A percentile compares a stretch with the other conserved stretches of the same genome.
Evolutionary conservation across 1,139 yeast species (phyloP).

Genomic region (Lodderomyces metapsilosis): DNA sequence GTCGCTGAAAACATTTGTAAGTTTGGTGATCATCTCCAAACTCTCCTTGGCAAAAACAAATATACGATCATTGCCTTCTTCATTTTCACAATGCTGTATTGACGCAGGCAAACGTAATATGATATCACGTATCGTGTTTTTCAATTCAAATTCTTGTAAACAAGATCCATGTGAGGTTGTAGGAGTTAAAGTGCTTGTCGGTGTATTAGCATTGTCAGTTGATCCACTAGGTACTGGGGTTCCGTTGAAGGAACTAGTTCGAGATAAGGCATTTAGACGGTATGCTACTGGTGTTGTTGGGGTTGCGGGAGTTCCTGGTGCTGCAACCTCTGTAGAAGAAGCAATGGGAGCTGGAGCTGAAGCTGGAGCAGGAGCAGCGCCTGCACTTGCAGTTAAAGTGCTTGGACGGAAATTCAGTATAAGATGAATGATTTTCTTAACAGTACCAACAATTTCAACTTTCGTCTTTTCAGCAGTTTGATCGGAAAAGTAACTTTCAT

Average conservation of each 20-base stretch:
- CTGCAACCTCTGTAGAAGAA: neutral
- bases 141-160: constrained; percentile 26
- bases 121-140: constrained; percentile 78
- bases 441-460: constrained; percentile 82
- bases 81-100: constrained; percentile 21
- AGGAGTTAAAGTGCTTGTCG: constrained; percentile 10
- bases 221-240: constrained; percentile 1
- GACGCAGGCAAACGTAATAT: constrained; percentile 65
- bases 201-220: constrained; percentile 13
- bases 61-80: constrained; percentile 55
- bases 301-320: neutral
- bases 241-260: neutral
- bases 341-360: too few relatives aligned
- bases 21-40: constrained; percentile 79
- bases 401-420: constrained; percentile 91
- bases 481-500: constrained; percentile 6
- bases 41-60: constrained; percentile 85
- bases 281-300: neutral
- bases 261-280: neutral
- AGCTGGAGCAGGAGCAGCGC: neutral
- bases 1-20: constrained; percentile 80
- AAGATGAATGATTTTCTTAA: constrained; percentile 81
- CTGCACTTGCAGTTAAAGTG: constrained; percentile 19
- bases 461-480: constrained; percentile 50
- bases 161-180: constrained; percentile 14